Evolutionary conservation across 805 yeast genomes (phyloP), one percentile per base, ranked within the genome.

Genomic region (Myxozyma lipomycoides): DNA sequence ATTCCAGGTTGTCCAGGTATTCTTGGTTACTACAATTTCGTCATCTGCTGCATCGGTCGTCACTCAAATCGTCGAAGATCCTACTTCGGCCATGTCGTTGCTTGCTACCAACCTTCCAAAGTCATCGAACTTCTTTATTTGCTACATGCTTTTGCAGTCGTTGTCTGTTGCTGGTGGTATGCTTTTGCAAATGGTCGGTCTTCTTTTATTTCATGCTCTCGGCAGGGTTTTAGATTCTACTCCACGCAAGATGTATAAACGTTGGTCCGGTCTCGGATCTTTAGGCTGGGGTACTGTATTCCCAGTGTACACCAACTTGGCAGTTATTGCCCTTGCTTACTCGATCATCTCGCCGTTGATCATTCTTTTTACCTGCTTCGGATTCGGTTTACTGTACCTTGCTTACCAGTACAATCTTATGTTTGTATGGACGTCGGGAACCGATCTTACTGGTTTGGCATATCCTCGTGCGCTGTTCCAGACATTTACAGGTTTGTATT

Each of bases 401-500:
- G 88, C 95, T 1, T 87, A 79, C 70, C 67, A 83, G 62, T 83
- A 91, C 76, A 89, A 84, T 68, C 72, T 86, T 60, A 75, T 83
- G 24, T 91, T 86, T 69, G 83, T 85, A 24, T 76, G 72, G 57
- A 73, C 76, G 40, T 88, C 83, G 61, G 73, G 82, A 18, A 73
- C 86, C 18, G 95, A 90, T 63, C 72, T 81, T 18, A 76, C 91
- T 63, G 98, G 98, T 46, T 70, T 75, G 44, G 83, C 84, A 71
- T 93, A 89, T 66, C 93, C 96, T 55, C 79, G 87, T 55, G 96
- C 97, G 1, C 68, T 91, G 46, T 85, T 81, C 73, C 97, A 91
- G 70, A 83, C 95, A 0, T 76, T 91, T 65, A 82, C 83, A 35
- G 98, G 98, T 51, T 67, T 93, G 40, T 91, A 91, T 67, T 67